These are phyloP conservation scores for Pleurotus citrinopileatus DNA, from an alignment of 768 basidiomycete genomes.

Conservation along the genomic window DNA sequence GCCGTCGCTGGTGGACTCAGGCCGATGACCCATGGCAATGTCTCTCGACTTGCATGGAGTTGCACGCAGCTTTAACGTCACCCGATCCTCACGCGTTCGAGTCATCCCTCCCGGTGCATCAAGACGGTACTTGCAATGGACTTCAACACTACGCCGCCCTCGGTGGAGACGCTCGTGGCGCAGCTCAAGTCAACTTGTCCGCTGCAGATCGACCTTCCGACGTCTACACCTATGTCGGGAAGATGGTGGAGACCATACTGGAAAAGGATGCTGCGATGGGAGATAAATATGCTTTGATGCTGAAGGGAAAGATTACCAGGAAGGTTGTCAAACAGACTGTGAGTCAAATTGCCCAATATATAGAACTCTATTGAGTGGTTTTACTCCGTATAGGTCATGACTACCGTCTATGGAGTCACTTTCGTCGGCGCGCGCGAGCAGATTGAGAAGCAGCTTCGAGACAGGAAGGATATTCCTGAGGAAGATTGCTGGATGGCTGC, in stretches of 20 bases:
- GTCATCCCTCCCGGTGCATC: slow-evolving; percentile 87
- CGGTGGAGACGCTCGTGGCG: slow-evolving; percentile 88
- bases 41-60: slow-evolving; percentile 88
- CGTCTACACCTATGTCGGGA: slow-evolving; percentile 90
- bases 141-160: slow-evolving; percentile 98
- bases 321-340: slow-evolving; percentile 99
- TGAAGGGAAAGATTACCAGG: slow-evolving; percentile 77
- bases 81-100: slow-evolving; percentile 58
- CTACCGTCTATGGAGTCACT: slow-evolving; percentile 97
- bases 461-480: slow-evolving; percentile 64
- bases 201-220: slow-evolving; percentile 87
- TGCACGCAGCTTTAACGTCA: slow-evolving; percentile 76
- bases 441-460: slow-evolving; percentile 85
- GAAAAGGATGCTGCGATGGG: slow-evolving; percentile 52
- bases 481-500: slow-evolving; percentile 76
- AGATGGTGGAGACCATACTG: slow-evolving; percentile 75
- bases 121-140: slow-evolving; percentile 98
- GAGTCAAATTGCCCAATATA: slow-evolving; percentile 22
- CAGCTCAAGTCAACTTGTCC: slow-evolving; percentile 87
- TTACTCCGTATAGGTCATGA: slow-evolving; percentile 73
- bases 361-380: background rate
- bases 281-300: slow-evolving; percentile 51
- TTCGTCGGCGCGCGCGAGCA: slow-evolving; percentile 93
- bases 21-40: slow-evolving; percentile 99
- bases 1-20: slow-evolving; percentile 80